Percentiles rank a stretch among this genome's conserved stretches.
These are phyloP conservation scores for Castanea crenata DNA, from an alignment of 306 rosid genomes.

Conservation along the genomic window DNA sequence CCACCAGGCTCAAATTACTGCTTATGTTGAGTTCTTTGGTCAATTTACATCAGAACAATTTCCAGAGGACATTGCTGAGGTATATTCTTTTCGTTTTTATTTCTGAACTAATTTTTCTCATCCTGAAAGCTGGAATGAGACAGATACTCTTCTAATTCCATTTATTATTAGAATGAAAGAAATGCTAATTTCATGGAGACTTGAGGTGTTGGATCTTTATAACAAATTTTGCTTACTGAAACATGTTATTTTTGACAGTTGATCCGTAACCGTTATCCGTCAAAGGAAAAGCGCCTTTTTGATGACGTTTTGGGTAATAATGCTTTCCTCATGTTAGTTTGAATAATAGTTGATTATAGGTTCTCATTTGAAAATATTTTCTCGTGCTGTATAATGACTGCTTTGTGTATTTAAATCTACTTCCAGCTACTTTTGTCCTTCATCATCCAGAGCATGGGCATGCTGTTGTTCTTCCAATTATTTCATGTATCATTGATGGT, in stretches of 20 bases:
- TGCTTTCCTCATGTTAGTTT: slow-evolving; percentile 43
- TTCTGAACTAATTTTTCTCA: not conserved
- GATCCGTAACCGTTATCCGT: slow-evolving; percentile 86
- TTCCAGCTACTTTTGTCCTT: slow-evolving; percentile 90
- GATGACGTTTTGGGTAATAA: slow-evolving; percentile 91
- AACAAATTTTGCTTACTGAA: slow-evolving; percentile 27
- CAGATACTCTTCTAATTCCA: slow-evolving; percentile 15
- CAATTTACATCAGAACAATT: slow-evolving; percentile 94
- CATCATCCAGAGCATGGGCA: slow-evolving; percentile 99
- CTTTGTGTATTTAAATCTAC: slow-evolving; percentile 24
- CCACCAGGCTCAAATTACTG: slow-evolving; percentile 79
- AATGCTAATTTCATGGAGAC: not conserved
- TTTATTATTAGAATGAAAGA: slow-evolving; percentile 1
- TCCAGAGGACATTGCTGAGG: slow-evolving; percentile 90
- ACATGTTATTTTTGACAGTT: slow-evolving; percentile 54
- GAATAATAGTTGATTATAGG: slow-evolving; percentile 17
- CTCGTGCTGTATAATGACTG: slow-evolving; percentile 32
- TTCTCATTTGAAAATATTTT: slow-evolving; percentile 16
- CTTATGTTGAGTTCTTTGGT: slow-evolving; percentile 89
- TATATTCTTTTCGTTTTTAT: slow-evolving; percentile 29
- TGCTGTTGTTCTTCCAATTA: slow-evolving; percentile 91
- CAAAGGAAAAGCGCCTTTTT: slow-evolving; percentile 74
- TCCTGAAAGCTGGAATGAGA: not conserved
- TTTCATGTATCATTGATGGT: slow-evolving; percentile 91
- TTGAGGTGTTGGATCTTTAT: not conserved